phyloP scores from a whole-genome alignment of 805 yeast species.

The Wickerhamomyces strasburgensis region DNA sequence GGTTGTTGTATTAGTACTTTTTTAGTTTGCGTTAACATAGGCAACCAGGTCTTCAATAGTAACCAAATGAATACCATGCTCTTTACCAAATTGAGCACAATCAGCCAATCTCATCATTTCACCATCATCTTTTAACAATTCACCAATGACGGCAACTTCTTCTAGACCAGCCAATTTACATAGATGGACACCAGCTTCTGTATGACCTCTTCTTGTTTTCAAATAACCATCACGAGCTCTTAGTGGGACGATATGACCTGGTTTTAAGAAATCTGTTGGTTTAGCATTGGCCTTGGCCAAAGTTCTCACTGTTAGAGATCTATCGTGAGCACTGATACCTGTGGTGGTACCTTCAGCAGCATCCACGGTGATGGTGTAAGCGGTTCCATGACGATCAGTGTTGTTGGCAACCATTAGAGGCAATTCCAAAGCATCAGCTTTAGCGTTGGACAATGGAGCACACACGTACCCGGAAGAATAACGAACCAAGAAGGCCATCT shows the following conservation, averaged over 20 bases:
- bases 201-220: slow-evolving; percentile 82
- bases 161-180: slow-evolving; percentile 69
- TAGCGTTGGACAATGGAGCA: slow-evolving; percentile 71
- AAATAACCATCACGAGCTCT: slow-evolving; percentile 87
- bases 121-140: slow-evolving; percentile 92
- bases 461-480: slow-evolving; percentile 90
- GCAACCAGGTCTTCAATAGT: slow-evolving; percentile 68
- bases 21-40: slow-evolving; percentile 7
- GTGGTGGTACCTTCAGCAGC: slow-evolving; percentile 87
- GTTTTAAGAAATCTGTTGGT: slow-evolving; percentile 71
- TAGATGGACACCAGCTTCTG: slow-evolving; percentile 94
- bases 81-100: slow-evolving; percentile 63
- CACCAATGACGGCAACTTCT: slow-evolving; percentile 92
- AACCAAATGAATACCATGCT: slow-evolving; percentile 62
- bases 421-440: slow-evolving; percentile 76
- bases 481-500: slow-evolving; percentile 92
- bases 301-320: slow-evolving; percentile 74
- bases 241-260: slow-evolving; percentile 93
- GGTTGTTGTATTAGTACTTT: no score
- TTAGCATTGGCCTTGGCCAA: slow-evolving; percentile 58
- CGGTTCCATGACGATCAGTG: slow-evolving; percentile 90
- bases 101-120: slow-evolving; percentile 91
- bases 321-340: slow-evolving; percentile 92
- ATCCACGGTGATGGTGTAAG: slow-evolving; percentile 92
- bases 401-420: slow-evolving; percentile 59